phyloP scores from a whole-genome alignment of 2,329 filamentous ascomycete genomes.

The Eurotiales sp. region DNA sequence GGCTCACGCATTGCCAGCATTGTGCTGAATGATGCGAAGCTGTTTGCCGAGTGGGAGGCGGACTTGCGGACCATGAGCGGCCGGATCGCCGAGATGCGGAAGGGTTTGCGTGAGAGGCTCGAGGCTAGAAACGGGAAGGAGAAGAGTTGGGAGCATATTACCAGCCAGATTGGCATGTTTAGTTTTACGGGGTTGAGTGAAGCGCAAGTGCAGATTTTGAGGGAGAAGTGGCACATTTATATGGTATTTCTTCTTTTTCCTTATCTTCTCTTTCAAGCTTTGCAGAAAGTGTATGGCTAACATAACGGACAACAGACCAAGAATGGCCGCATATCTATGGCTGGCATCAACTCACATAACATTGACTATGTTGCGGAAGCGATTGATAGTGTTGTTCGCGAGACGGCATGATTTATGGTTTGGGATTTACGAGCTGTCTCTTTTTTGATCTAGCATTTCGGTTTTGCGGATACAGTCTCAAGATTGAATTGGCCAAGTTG shows the following conservation, averaged over 20 bases:
- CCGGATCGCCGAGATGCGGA: constrained; percentile 89
- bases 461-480: no score
- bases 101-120: constrained; percentile 70
- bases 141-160: constrained; percentile 94
- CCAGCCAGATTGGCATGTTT: constrained; percentile 99
- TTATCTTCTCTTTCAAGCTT: background rate
- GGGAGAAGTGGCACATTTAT: constrained; percentile 49
- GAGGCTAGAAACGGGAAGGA: constrained; percentile 75
- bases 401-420: constrained; percentile 22
- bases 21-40: constrained; percentile 73
- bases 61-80: constrained; percentile 93
- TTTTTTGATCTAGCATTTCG: no score
- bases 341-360: constrained; percentile 88
- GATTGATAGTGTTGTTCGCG: constrained; percentile 73
- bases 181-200: constrained; percentile 64
- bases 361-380: constrained; percentile 90
- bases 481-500: background rate
- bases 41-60: constrained; percentile 89
- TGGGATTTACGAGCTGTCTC: constrained; percentile 7
- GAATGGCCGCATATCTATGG: constrained; percentile 98
- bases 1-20: constrained; percentile 83
- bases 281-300: background rate
- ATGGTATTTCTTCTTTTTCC: constrained; percentile 32
- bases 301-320: constrained; percentile 58
- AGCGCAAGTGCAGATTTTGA: constrained; percentile 44